Percentiles rank a stretch among this genome's conserved stretches.
These are phyloP conservation scores for Globisporangium solare DNA, from an alignment of 352 stramenopile genomes.

Conservation along the genomic window DNA sequence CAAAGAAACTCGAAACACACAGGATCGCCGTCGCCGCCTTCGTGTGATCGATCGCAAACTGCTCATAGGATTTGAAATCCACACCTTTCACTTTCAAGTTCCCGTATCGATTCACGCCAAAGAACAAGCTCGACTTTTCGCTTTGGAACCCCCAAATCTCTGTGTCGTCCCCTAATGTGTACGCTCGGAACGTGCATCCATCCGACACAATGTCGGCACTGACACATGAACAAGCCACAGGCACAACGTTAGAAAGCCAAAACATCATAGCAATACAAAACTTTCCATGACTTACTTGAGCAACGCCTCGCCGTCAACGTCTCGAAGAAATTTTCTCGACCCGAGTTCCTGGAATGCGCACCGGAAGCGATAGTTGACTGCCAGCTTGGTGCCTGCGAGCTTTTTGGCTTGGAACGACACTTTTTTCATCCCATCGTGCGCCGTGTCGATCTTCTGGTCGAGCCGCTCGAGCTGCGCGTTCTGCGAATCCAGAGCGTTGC, in stretches of 20 bases:
- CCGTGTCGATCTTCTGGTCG: conserved; percentile 53
- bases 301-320: conserved; percentile 51
- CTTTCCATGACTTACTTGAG: conserved; percentile 34
- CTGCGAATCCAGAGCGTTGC: conserved; percentile 53
- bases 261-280: background rate
- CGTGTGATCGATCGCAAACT: conserved; percentile 52
- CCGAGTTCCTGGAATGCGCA: conserved; percentile 67
- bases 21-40: conserved; percentile 54
- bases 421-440: conserved; percentile 68
- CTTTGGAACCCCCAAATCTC: conserved; percentile 81
- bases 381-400: conserved; percentile 31
- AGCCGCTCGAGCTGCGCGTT: conserved; percentile 59
- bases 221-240: background rate
- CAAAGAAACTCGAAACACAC: conserved; percentile 68
- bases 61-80: conserved; percentile 72
- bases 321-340: conserved; percentile 45
- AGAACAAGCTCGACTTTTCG: conserved; percentile 55
- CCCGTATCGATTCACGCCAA: conserved; percentile 69
- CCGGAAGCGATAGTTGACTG: conserved; percentile 49
- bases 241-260: background rate
- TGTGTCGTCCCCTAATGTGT: conserved; percentile 66
- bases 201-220: conserved; percentile 62
- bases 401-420: conserved; percentile 63
- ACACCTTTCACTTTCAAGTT: conserved; percentile 54
- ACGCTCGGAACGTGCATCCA: conserved; percentile 69